These are phyloP conservation scores for Brassica balearica DNA, from an alignment of 441 rosid genomes.

Conservation along the genomic window DNA sequence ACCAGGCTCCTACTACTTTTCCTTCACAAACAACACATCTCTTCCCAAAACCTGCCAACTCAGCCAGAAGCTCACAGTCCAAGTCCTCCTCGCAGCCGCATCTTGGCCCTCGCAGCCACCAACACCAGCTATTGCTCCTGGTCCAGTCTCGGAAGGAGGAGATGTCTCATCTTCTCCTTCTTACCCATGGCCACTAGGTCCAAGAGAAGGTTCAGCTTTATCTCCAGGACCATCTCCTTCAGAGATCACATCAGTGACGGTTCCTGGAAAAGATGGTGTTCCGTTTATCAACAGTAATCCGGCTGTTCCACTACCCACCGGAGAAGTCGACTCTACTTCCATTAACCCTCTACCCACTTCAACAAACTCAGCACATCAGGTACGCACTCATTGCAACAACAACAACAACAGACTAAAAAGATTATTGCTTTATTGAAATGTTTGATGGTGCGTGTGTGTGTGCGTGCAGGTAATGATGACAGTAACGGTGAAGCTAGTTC, in stretches of 20 bases:
- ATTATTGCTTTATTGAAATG: background rate
- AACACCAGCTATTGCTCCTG: constrained; percentile 53
- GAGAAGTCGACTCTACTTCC: constrained; percentile 88
- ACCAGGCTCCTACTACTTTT: constrained; percentile 81
- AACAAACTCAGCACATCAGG: constrained; percentile 44
- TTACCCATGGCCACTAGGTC: constrained; percentile 86
- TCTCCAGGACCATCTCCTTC: constrained; percentile 66
- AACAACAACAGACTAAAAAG: background rate
- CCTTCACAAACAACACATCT: constrained; percentile 75
- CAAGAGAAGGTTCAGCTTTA: constrained; percentile 51
- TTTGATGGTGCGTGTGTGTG: constrained; percentile 6
- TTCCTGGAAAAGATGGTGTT: constrained; percentile 72
- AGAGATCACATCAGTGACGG: constrained; percentile 43
- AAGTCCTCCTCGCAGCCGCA: constrained; percentile 50
- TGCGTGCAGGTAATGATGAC: constrained; percentile 41
- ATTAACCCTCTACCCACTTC: constrained; percentile 76
- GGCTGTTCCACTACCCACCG: constrained; percentile 94
- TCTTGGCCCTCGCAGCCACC: constrained; percentile 45
- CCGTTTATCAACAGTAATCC: constrained; percentile 93
- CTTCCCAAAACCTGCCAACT: constrained; percentile 54
- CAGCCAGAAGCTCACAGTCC: constrained; percentile 64
- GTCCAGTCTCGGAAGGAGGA: constrained; percentile 69
- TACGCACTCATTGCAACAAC: constrained; percentile 5
- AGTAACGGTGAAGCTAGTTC: constrained; percentile 35
- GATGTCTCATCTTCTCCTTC: constrained; percentile 65